Evolutionary conservation across 73 alveolate genomes (phyloP).

Genomic region (Paramecium octaurelia): DNA sequence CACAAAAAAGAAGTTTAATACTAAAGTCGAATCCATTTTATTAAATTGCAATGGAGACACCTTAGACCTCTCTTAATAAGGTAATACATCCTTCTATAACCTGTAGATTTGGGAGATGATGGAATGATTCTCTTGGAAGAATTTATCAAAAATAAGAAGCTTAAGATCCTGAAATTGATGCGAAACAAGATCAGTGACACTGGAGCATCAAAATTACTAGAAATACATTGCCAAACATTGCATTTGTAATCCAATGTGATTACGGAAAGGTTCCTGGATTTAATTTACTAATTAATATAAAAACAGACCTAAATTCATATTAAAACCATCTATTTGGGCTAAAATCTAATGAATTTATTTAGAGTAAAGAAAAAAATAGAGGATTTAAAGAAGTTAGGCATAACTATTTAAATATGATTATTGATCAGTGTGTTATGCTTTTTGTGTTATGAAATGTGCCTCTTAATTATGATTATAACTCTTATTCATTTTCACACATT

Average conservation of each 20-base stretch:
- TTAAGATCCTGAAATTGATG: constrained; percentile 5
- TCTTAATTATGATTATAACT: neutral
- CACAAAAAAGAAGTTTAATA: neutral
- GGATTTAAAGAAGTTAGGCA: constrained; percentile 24
- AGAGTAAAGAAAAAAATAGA: constrained; percentile 44
- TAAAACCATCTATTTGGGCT: neutral
- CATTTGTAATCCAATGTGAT: constrained; percentile 41
- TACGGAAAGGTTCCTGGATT: constrained; percentile 36
- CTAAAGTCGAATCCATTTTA: neutral
- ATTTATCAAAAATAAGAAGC: neutral
- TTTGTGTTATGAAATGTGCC: constrained; percentile 42
- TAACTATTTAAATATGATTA: constrained; percentile 5
- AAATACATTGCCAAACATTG: neutral
- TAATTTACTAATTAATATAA: neutral
- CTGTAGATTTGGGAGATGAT: constrained; percentile 34
- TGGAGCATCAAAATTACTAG: constrained; percentile 22
- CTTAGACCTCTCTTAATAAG: neutral
- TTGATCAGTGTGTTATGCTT: constrained; percentile 22
- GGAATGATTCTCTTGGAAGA: neutral
- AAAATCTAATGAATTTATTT: constrained; percentile 31
- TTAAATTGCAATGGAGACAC: neutral
- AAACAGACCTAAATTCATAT: neutral
- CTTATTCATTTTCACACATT: constrained; percentile 36
- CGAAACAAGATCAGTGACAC: constrained; percentile 39
- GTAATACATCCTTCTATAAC: neutral